A percentile compares a stretch with the other conserved stretches of the same genome.
phyloP scores from a whole-genome alignment of 1,139 yeast genomes.

The Pichia sp. region DNA sequence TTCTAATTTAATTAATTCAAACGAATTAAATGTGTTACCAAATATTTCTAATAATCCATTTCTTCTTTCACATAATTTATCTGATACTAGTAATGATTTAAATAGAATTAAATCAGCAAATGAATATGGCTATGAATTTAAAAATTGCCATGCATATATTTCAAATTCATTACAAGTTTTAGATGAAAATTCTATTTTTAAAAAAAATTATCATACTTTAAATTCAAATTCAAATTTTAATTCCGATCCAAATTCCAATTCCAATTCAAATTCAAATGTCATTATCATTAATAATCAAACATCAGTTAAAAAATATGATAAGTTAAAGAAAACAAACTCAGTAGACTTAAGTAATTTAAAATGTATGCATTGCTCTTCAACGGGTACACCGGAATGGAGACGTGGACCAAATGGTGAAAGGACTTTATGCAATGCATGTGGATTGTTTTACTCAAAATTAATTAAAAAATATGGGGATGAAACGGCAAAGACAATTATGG shows the following conservation, averaged over 20 bases:
- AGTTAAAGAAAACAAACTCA: too few species aligned
- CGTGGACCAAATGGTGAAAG: conserved; percentile 83
- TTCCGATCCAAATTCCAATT: too few species aligned
- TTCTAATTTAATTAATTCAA: neutral
- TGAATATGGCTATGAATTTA: neutral
- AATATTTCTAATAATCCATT: neutral
- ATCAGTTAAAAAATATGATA: too few species aligned
- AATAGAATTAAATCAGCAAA: neutral
- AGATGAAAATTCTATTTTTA: neutral
- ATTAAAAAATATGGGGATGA: conserved; percentile 62
- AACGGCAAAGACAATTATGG: conserved; percentile 42
- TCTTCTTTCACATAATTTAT: neutral
- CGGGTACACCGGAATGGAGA: conserved; percentile 89
- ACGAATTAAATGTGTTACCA: neutral
- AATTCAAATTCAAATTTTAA: too few species aligned
- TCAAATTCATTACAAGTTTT: neutral
- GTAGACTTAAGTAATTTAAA: neutral
- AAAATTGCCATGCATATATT: neutral
- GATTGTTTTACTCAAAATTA: conserved; percentile 71
- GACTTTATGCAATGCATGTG: conserved; percentile 87
- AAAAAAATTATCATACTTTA: neutral
- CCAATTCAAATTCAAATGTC: too few species aligned
- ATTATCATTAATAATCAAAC: too few species aligned
- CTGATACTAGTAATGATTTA: neutral
- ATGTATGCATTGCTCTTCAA: conserved; percentile 54